A percentile compares a stretch with the other conserved stretches of the same genome.
These are phyloP conservation scores for Pythium angustatum DNA, from an alignment of 352 stramenopile species.

Conservation along the genomic window DNA sequence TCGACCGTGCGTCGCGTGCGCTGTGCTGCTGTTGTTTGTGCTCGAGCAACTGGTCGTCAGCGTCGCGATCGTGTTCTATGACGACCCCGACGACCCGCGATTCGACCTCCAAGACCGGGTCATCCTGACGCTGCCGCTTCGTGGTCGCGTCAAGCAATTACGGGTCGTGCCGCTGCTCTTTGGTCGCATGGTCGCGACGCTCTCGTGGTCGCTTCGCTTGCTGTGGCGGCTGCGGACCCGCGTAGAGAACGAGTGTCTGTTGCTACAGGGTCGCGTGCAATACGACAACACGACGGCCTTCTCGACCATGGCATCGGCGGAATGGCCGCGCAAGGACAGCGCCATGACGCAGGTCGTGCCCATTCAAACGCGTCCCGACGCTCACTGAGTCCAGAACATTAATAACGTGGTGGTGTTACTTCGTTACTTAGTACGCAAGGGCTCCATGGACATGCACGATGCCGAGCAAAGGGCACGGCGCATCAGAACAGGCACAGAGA, in stretches of 20 bases:
- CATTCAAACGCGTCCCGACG: no score
- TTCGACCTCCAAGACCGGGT: slow-evolving; percentile 6
- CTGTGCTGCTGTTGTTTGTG: slow-evolving; percentile 17
- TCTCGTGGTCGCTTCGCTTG: slow-evolving; percentile 24
- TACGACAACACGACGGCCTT: slow-evolving; percentile 10
- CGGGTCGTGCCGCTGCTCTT: slow-evolving; percentile 17
- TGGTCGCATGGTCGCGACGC: slow-evolving; percentile 14
- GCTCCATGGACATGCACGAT: no score
- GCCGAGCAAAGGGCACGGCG: no score
- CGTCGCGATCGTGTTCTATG: slow-evolving; percentile 2
- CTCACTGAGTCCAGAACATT: not conserved
- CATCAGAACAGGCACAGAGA: no score
- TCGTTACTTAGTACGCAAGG: no score
- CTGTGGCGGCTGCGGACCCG: slow-evolving; percentile 20
- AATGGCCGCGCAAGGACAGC: not conserved
- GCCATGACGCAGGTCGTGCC: not conserved
- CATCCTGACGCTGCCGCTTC: slow-evolving; percentile 14
- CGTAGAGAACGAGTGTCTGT: slow-evolving; percentile 4
- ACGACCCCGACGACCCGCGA: not conserved
- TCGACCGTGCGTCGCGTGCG: not conserved
- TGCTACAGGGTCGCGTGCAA: slow-evolving; percentile 21
- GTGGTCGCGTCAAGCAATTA: slow-evolving; percentile 1
- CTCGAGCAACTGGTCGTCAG: slow-evolving; percentile 9
- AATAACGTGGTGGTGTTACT: no score
- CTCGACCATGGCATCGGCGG: not conserved